Conservation (phyloP, 768 basidiomycete species). For the Calvatia gigantea region DNA sequence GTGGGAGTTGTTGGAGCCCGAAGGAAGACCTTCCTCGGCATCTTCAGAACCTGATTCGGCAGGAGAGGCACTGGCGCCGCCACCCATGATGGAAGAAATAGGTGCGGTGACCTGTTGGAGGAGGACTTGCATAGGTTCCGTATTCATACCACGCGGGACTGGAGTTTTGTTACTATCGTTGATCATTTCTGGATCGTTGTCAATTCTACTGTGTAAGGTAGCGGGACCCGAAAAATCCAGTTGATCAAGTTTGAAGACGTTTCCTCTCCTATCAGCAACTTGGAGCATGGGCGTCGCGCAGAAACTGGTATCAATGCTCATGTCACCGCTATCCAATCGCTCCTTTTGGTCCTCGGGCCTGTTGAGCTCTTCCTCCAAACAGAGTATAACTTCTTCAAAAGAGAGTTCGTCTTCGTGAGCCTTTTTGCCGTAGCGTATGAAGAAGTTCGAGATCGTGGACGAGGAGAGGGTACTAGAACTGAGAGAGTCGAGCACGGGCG, state of each 20-base stretch:
- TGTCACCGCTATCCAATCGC: conserved; percentile 47
- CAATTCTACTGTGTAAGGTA: conserved; percentile 7
- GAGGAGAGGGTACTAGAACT: conserved; percentile 82
- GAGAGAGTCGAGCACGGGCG: conserved; percentile 94
- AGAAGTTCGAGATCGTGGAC: conserved; percentile 81
- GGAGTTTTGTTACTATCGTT: conserved; percentile 11
- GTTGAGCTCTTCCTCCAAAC: conserved; percentile 81
- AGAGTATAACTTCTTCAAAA: conserved; percentile 75
- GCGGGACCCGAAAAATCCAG: conserved; percentile 60
- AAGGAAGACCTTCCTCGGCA: conserved; percentile 14
- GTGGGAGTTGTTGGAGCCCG: not conserved
- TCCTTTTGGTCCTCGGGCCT: conserved; percentile 72
- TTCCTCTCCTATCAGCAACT: conserved; percentile 34
- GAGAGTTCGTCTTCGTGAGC: conserved; percentile 69
- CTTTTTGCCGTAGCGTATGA: conserved; percentile 62
- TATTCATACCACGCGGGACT: conserved; percentile 21
- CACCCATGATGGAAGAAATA: not conserved
- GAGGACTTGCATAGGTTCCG: conserved; percentile 46
- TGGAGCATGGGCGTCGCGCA: conserved; percentile 50
- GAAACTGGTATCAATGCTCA: too few species aligned
- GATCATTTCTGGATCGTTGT: conserved; percentile 15
- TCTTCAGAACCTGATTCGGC: conserved; percentile 17
- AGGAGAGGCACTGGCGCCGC: conserved; percentile 12
- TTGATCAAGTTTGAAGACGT: conserved; percentile 35
- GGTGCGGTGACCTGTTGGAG: conserved; percentile 28